Evolutionary conservation across 176 grass and related monocot species (phyloP).

Genomic region (Carex myosuroides): DNA sequence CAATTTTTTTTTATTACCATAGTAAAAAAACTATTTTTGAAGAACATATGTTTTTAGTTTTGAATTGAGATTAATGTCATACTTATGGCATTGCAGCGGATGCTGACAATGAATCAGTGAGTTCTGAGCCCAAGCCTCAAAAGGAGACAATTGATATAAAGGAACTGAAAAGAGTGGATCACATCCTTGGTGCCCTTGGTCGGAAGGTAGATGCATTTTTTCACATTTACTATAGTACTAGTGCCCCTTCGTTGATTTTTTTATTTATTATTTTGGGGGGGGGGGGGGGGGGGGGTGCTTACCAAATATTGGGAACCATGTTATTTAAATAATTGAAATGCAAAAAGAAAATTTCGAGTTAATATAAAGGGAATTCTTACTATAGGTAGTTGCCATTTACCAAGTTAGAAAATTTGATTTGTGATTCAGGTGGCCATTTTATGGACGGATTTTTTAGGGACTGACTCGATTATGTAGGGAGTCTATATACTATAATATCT

Average conservation of each 20-base stretch:
- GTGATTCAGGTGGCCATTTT: neutral
- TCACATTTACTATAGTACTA: neutral
- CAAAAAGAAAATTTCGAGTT: neutral
- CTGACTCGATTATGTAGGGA: neutral
- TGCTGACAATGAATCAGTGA: conserved; percentile 47
- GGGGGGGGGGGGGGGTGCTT: neutral
- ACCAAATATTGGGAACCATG: neutral
- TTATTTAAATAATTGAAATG: neutral
- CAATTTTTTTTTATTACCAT: neutral
- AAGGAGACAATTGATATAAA: conserved; percentile 89
- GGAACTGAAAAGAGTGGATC: conserved; percentile 88
- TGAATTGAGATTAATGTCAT: neutral
- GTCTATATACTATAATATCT: neutral
- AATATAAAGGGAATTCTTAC: neutral
- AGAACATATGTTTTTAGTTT: neutral
- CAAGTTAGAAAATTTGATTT: neutral
- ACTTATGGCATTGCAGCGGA: conserved; percentile 43
- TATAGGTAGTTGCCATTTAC: neutral
- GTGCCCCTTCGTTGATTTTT: neutral
- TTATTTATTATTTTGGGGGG: too few relatives aligned
- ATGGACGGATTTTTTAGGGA: neutral
- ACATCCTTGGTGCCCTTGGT: conserved; percentile 67
- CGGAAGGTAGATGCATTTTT: conserved; percentile 50
- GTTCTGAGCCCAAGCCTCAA: conserved; percentile 51
- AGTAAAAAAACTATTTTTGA: neutral